Conservation (phyloP, 371 early-diverging fungal genomes). For the Haplosporangium sp. region DNA sequence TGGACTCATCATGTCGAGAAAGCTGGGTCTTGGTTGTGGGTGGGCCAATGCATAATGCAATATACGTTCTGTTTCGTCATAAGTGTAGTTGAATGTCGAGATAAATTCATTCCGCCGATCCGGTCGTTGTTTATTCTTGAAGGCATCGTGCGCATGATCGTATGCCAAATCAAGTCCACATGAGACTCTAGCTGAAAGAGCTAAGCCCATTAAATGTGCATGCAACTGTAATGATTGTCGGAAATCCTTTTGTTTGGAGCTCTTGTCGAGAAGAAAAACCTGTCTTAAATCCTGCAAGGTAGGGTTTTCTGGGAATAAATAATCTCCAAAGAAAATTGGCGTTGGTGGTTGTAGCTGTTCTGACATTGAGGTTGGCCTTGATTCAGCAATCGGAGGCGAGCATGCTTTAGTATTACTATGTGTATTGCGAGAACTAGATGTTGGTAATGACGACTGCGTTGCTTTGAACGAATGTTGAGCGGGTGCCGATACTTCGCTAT, state of each 20-base stretch:
- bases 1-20: constrained; percentile 55
- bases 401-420: not conserved
- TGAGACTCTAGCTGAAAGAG: constrained; percentile 37
- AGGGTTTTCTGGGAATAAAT: constrained; percentile 45
- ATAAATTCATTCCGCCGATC: constrained; percentile 50
- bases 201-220: constrained; percentile 47
- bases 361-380: constrained; percentile 1
- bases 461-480: not conserved
- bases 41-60: constrained; percentile 36
- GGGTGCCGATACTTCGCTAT: not conserved
- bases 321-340: constrained; percentile 48
- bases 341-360: constrained; percentile 5
- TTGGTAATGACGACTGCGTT: not conserved
- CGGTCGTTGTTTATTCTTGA: constrained; percentile 51
- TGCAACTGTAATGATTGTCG: constrained; percentile 50
- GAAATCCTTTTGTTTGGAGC: constrained; percentile 54
- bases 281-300: constrained; percentile 40
- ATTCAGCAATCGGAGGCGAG: constrained; percentile 1
- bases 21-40: constrained; percentile 53
- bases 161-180: constrained; percentile 51
- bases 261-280: constrained; percentile 47
- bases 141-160: constrained; percentile 54
- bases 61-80: constrained; percentile 50
- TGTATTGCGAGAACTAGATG: not conserved
- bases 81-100: constrained; percentile 38